Evolutionary conservation across 2,329 filamentous ascomycete species (phyloP).

Genomic region (Penicillium sp.): DNA sequence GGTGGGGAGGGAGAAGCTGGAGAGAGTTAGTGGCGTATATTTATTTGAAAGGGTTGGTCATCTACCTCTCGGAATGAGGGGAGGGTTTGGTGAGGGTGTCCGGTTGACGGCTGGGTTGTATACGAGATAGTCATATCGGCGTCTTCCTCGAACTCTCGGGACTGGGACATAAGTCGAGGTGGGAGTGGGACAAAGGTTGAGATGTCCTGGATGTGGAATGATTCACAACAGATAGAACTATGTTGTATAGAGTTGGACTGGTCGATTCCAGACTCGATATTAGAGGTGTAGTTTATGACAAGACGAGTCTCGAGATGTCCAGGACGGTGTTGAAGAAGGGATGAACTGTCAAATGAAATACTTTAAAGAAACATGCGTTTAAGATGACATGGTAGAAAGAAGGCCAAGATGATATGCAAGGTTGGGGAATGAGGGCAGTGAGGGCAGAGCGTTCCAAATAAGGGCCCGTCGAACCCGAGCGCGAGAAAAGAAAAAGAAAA

Average conservation of each 20-base stretch:
- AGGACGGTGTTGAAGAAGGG: neutral
- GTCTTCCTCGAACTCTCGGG: conserved; percentile 33
- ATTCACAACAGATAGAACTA: conserved; percentile 5
- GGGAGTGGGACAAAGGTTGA: conserved; percentile 1
- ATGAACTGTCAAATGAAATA: neutral
- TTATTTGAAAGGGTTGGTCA: neutral
- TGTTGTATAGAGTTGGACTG: neutral
- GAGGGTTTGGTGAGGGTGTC: conserved; percentile 31
- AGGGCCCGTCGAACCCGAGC: conserved; percentile 14
- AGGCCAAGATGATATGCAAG: conserved; percentile 27
- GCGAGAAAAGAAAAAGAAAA: too few species aligned
- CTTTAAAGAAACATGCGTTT: conserved; percentile 14
- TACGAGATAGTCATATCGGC: conserved; percentile 41
- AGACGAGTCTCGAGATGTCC: neutral
- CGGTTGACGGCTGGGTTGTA: conserved; percentile 32
- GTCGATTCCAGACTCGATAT: too few species aligned
- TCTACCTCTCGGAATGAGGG: conserved; percentile 40
- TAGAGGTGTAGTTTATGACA: too few species aligned
- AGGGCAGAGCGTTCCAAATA: conserved; percentile 20
- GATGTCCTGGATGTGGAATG: neutral
- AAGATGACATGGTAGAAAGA: conserved; percentile 21
- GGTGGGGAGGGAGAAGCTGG: conserved; percentile 40
- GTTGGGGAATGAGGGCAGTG: conserved; percentile 23
- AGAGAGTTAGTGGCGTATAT: conserved; percentile 10
- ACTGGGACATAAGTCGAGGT: conserved; percentile 38